These are phyloP conservation scores for Picochlorum sp. DNA, from an alignment of 139 green algal genomes.

Conservation along the genomic window DNA sequence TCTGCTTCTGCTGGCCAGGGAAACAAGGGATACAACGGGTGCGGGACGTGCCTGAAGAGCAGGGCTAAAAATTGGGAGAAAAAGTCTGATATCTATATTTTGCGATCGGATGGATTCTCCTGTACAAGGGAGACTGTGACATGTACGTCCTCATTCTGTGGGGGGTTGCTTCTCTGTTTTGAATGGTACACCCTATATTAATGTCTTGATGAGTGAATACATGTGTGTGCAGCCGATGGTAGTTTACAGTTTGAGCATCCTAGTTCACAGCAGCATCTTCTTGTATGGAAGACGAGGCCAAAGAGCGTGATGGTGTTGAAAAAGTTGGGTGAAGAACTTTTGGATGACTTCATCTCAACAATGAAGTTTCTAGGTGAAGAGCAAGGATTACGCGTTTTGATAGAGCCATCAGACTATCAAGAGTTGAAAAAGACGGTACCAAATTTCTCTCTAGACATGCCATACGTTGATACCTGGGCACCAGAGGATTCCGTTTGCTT, in stretches of 20 bases:
- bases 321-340: slow-evolving; percentile 85
- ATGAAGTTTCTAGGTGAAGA: slow-evolving; percentile 58
- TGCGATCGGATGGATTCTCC: slow-evolving; percentile 87
- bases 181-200: neutral
- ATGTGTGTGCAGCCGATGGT: slow-evolving; percentile 42
- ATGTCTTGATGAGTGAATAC: neutral
- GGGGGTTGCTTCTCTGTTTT: neutral
- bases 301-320: slow-evolving; percentile 90
- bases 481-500: slow-evolving; percentile 24
- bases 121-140: slow-evolving; percentile 85
- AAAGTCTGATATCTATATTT: slow-evolving; percentile 70
- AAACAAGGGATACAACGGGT: too few relatives aligned
- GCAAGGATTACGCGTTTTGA: slow-evolving; percentile 69
- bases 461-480: slow-evolving; percentile 49
- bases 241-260: slow-evolving; percentile 82
- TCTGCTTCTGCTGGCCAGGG: too few relatives aligned
- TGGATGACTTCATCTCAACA: slow-evolving; percentile 52
- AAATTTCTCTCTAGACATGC: neutral
- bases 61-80: slow-evolving; percentile 1
- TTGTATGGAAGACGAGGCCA: slow-evolving; percentile 86
- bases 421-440: slow-evolving; percentile 13
- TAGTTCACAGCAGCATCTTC: slow-evolving; percentile 91
- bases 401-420: slow-evolving; percentile 74
- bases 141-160: slow-evolving; percentile 34
- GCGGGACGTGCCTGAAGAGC: too few relatives aligned